Base-by-base conservation (phyloP, 352 stramenopile species). In the Pythium phragmitis region DNA sequence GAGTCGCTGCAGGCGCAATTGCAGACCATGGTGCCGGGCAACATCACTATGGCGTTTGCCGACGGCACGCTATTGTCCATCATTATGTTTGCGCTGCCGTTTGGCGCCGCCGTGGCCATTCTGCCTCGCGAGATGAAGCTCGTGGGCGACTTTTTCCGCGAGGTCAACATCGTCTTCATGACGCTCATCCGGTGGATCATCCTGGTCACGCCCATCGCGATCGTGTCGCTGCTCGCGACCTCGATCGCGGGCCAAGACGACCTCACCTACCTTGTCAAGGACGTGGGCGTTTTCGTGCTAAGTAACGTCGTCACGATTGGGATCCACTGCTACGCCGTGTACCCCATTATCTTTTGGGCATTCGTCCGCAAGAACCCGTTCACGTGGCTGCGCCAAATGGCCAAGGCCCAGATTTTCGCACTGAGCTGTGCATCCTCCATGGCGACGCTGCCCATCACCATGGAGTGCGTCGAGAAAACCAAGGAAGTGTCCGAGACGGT, bases 341-440 rank as follows among this genome's bases (percentile, higher is more conserved):
- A 82, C 50, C 65, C 68, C 4, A 6, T 69, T 2, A 41, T 64
- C 16, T 56, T 87, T n/a, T 63, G 60, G 16, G 16, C 65, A 9
- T 74, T 69, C 28, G 64, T 69, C 3, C 41, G 52, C 9, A 34
- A 19, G 21, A 80, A 80, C 65, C 67, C 70, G 54, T 80, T 71
- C 57, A 26, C 17, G 56, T 80, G 66, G 57, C 52, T 80, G 8
- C 43, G 55, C n/a, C 53, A 79, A 17, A 77, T 83, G 60, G 30
- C 67, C 17, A 64, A 57, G 5, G 72, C 73, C 4, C 64, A 76
- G 42, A 57, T 75, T 43, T 83, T 80, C 55, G 73, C 70, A 0
- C 75, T 80, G 46, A 68, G 70, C 14, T 72, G 70, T 46, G 45
- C 70, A 3, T 83, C 75, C 28, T 83, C 73, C 13, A 80, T 80